Base-by-base conservation (phyloP, 495 filamentous ascomycete genomes). In the Penicillium nucicola region DNA sequence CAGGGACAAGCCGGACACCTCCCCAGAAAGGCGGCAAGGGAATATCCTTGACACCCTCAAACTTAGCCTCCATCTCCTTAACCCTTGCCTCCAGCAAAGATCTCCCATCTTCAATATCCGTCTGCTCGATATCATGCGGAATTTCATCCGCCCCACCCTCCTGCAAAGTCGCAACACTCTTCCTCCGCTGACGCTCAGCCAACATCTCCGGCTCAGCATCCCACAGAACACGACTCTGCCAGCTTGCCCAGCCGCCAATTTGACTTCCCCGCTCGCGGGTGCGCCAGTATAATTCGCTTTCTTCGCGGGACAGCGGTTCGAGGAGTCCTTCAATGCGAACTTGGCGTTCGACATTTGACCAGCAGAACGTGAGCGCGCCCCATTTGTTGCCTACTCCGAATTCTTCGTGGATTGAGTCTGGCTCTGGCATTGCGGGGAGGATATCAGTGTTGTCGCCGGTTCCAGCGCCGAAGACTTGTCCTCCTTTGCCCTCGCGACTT, bases 21-120 rank as follows among this genome's bases (percentile, higher is more conserved):
- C 93, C 93, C 93, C 93, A 98, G 69, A 95, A 97, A 17, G 86
- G 84, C 22, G 93, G 93, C 40, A 96, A 82, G 2, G 90, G 91
- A 46, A 98, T 95, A 33, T 87, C 64, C 48, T 96, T 85, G 2
- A 67, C 64, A 10, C 81, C 85, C 32, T 85, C 82, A 69, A 95
- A 97, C 58, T 69, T 78, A 59, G 69, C 71, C 74, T 90, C 85
- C 38, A 84, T 78, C 53, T 89, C 86, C 63, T 74, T 74, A 1
- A 93, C 87, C 73, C 82, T 79, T 42, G 69, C 63, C 55, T 89
- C 87, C 28, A 93, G 68, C 60, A 85, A 65, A 37, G 73, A 69
- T 47, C 88, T 70, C 4, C 84, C 86, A 53, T 86, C 84, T 35
- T 85, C 82, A 32, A 68, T 62, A 62, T 77, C 73, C 62, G 71